phyloP scores from a whole-genome alignment of 495 filamentous ascomycete species.

The Podospora pseudopauciseta region DNA sequence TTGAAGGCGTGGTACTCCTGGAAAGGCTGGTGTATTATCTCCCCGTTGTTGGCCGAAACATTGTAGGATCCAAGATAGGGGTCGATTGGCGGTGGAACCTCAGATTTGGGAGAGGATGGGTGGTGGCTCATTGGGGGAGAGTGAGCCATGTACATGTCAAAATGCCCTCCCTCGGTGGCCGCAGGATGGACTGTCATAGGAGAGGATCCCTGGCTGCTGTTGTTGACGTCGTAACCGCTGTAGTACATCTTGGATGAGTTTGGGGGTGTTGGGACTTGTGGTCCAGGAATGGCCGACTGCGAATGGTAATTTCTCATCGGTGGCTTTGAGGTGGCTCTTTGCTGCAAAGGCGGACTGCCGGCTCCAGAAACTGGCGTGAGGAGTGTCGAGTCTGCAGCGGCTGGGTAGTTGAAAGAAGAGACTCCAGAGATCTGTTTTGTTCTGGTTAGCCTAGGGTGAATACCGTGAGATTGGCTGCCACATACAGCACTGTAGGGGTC shows the following conservation, averaged over 20 bases:
- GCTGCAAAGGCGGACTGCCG: conserved; percentile 42
- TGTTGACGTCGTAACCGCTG: conserved; percentile 29
- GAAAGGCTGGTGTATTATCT: conserved; percentile 29
- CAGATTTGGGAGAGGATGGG: conserved; percentile 30
- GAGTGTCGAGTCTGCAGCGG: conserved; percentile 41
- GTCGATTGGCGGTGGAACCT: conserved; percentile 30
- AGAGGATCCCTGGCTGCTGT: conserved; percentile 35
- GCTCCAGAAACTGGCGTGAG: conserved; percentile 45
- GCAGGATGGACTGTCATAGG: conserved; percentile 35
- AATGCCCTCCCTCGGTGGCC: conserved; percentile 25
- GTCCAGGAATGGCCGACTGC: conserved; percentile 28
- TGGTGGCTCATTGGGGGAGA: conserved; percentile 28
- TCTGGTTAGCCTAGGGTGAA: conserved; percentile 1
- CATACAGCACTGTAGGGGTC: conserved; percentile 35
- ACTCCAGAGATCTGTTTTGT: conserved; percentile 33
- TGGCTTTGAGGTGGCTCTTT: conserved; percentile 34
- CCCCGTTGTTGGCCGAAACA: conserved; percentile 28
- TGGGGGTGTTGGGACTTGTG: conserved; percentile 45
- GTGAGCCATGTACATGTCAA: conserved; percentile 35
- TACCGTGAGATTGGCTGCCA: conserved; percentile 1
- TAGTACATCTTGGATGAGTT: conserved; percentile 42
- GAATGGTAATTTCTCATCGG: conserved; percentile 33
- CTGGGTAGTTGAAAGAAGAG: conserved; percentile 44
- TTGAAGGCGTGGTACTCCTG: conserved; percentile 23
- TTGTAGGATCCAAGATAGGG: conserved; percentile 33